Base-by-base conservation (phyloP, 2,329 filamentous ascomycete genomes). In the Diaporthe aspalathi region DNA sequence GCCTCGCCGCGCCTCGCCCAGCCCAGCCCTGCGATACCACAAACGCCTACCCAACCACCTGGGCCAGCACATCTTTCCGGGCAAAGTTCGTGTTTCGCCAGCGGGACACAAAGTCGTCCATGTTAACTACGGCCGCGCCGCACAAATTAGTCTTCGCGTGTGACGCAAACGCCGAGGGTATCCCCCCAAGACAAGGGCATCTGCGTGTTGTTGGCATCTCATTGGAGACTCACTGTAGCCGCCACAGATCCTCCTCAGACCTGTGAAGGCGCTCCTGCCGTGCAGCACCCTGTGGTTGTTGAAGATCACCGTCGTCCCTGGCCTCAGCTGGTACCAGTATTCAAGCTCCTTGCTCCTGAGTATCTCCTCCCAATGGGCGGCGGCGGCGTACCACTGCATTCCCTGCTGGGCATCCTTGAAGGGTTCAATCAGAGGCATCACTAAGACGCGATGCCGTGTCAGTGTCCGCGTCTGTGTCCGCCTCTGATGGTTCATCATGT, bases 201-300 rank as follows among this genome's bases (percentile, higher is more conserved):
- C 9, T 14, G 8, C 32, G 29, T 47, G 53, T 17, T 45, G 17
- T 17, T 45, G 17, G 27, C 2, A 38, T 11, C 7, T 9, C 57
- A 2, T 11, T 66, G 72, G 65, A 73, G 24, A 89, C 92, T 86
- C 84, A 94, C 94, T 92, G 77, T 98, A 98, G 12, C 89, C 95
- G 72, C 96, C 96, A 80, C 95, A 98, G 78, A 99, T 93, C 75
- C 95, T 90, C 75, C 96, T 87, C 78, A 92, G 90, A 1, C 96
- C 96, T 7, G 91, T 92, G 78, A 98, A 99, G 0, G 89, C 89
- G 66, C 91, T 91, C 76, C 96, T 87, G 1, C 95, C 96, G 81
- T 99, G 96, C 76, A 98, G 83, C 43, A 98, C 92, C 72, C 96
- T 89, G 94, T 95, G 98, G 78, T 99, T 98, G 79, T 99, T 94